A percentile compares a stretch with the other conserved stretches of the same genome.
Conservation (phyloP, 495 filamentous ascomycete species). For the Penicillium cinerascens region DNA sequence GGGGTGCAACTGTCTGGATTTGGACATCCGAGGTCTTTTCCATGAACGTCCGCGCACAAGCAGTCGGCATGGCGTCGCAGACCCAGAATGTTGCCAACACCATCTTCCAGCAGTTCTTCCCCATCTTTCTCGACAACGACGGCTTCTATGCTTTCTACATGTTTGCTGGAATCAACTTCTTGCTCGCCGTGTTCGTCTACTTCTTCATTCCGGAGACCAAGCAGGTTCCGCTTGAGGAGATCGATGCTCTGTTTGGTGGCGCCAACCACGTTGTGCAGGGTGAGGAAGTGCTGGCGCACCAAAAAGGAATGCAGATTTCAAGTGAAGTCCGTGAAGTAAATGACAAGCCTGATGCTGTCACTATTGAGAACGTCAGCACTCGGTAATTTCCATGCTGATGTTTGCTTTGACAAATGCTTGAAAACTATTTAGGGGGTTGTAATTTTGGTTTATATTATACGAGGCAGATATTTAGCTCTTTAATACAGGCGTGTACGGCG, state of each 20-base stretch:
- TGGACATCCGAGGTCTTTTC: constrained; percentile 64
- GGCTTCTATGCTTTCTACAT: constrained; percentile 54
- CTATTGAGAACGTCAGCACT: constrained; percentile 25
- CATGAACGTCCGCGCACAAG: constrained; percentile 65
- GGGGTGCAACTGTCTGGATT: constrained; percentile 66
- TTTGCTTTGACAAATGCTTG: not conserved
- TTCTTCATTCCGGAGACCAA: constrained; percentile 76
- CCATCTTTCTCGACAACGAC: constrained; percentile 55
- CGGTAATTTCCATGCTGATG: not conserved
- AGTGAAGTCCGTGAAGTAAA: constrained; percentile 12
- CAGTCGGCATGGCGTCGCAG: constrained; percentile 65
- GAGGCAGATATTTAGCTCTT: constrained; percentile 1
- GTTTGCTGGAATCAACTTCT: constrained; percentile 51
- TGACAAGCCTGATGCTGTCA: constrained; percentile 26
- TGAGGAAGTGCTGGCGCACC: constrained; percentile 33
- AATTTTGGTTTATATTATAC: not conserved
- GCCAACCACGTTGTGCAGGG: constrained; percentile 56
- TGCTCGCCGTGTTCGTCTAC: constrained; percentile 67
- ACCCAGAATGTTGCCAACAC: constrained; percentile 63
- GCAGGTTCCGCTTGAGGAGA: constrained; percentile 62
- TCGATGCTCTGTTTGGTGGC: constrained; percentile 58
- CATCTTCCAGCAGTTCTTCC: constrained; percentile 66
- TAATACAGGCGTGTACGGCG: no score
- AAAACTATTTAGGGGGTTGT: not conserved
- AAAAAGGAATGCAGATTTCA: constrained; percentile 22